Percentiles rank a stretch among this genome's conserved stretches.
These are phyloP conservation scores for Chlorella sp. DNA, from an alignment of 139 green algal genomes.

Conservation along the genomic window DNA sequence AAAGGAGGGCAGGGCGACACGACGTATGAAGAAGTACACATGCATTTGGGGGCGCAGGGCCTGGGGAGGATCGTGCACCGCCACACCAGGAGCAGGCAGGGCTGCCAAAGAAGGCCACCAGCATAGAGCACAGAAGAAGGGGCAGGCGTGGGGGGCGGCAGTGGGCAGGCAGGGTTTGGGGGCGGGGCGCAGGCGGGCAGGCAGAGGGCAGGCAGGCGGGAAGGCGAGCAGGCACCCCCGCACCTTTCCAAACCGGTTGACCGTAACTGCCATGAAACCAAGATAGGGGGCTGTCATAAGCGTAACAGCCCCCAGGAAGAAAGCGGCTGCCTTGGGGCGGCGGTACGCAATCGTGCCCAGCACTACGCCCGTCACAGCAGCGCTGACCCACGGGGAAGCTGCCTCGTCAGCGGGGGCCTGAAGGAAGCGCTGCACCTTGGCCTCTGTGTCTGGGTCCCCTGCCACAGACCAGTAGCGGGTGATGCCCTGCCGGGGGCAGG, in stretches of 20 bases:
- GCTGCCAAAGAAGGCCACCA: too few relatives aligned
- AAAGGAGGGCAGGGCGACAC: neutral
- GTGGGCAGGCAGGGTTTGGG: neutral
- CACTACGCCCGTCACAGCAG: neutral
- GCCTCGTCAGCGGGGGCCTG: neutral
- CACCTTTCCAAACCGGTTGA: constrained; percentile 35
- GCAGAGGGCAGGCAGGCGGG: too few relatives aligned
- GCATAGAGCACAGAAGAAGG: neutral
- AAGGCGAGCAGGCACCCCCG: neutral
- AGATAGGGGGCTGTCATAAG: constrained; percentile 18
- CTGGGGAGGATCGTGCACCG: too few relatives aligned
- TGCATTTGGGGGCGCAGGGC: too few relatives aligned
- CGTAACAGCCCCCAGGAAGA: constrained; percentile 32
- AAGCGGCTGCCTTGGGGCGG: constrained; percentile 1
- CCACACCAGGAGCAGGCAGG: neutral
- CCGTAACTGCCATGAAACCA: constrained; percentile 23
- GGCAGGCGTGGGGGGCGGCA: neutral
- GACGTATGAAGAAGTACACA: too few relatives aligned
- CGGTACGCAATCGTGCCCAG: constrained; percentile 40
- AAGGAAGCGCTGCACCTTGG: constrained; percentile 7
- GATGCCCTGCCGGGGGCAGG: constrained; percentile 15
- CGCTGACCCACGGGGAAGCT: neutral
- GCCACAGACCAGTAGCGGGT: neutral
- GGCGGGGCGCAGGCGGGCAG: too few relatives aligned
- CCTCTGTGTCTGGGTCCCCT: neutral